Percentiles rank a stretch among this genome's conserved stretches.
Evolutionary conservation across 495 filamentous ascomycete genomes (phyloP).

Genomic region (Lasiosphaeria hispida): DNA sequence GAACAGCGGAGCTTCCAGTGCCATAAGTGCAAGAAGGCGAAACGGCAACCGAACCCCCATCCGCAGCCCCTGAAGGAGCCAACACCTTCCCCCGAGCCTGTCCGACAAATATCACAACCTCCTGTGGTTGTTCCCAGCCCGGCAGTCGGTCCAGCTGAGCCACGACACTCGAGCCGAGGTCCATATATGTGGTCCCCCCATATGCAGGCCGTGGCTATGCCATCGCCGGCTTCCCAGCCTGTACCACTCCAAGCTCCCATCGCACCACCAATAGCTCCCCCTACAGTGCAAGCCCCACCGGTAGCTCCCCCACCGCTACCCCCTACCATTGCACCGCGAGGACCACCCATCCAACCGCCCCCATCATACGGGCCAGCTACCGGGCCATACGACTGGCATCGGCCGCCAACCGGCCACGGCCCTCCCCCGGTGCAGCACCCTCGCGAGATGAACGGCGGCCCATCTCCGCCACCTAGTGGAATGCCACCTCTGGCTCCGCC

Average conservation of each 20-base stretch:
- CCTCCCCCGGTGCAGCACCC: slow-evolving; percentile 32
- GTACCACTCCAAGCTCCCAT: slow-evolving; percentile 32
- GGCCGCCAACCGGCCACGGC: slow-evolving; percentile 31
- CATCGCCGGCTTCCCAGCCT: slow-evolving; percentile 13
- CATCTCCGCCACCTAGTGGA: slow-evolving; percentile 30
- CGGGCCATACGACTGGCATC: slow-evolving; percentile 39
- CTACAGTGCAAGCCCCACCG: slow-evolving; percentile 35
- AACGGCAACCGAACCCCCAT: slow-evolving; percentile 36
- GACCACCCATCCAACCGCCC: slow-evolving; percentile 27
- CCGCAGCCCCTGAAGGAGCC: slow-evolving; percentile 28
- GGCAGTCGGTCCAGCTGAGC: slow-evolving; percentile 40
- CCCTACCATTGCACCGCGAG: slow-evolving; percentile 23
- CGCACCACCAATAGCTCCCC: slow-evolving; percentile 36
- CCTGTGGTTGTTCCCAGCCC: slow-evolving; percentile 45
- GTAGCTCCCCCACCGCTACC: slow-evolving; percentile 29
- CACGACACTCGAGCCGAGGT: slow-evolving; percentile 19
- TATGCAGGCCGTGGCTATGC: slow-evolving; percentile 13
- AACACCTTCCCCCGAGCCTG: slow-evolving; percentile 34
- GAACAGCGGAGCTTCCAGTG: slow-evolving; percentile 54
- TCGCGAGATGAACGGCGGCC: slow-evolving; percentile 43
- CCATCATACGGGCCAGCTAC: slow-evolving; percentile 24
- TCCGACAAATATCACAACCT: slow-evolving; percentile 32
- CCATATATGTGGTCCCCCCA: slow-evolving; percentile 22
- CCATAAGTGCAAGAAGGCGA: slow-evolving; percentile 53
- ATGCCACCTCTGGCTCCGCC: slow-evolving; percentile 43